Percentiles rank a stretch among this genome's conserved stretches.
These are phyloP conservation scores for Neofusicoccum cordaticola DNA, from an alignment of 2,329 filamentous ascomycete genomes.

Conservation along the genomic window DNA sequence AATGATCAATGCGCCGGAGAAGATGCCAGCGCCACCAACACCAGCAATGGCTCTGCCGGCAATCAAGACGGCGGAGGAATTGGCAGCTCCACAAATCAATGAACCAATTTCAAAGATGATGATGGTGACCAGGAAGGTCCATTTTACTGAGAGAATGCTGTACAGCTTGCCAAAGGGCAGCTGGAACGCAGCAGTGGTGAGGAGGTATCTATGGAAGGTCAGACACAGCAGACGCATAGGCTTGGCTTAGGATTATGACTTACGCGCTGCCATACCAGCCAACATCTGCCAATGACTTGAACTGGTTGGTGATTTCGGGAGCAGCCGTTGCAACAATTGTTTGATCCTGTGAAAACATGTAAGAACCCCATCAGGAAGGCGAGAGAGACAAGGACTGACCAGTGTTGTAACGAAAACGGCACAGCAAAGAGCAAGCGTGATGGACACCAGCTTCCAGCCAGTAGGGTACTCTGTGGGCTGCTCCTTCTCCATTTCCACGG, in stretches of 20 bases:
- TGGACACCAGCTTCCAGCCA: conserved; percentile 24
- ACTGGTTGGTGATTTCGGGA: conserved; percentile 29
- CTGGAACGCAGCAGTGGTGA: conserved; percentile 43
- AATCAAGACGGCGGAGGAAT: conserved; percentile 49
- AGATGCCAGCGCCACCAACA: conserved; percentile 51
- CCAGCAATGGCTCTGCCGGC: conserved; percentile 52
- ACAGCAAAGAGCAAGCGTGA: conserved; percentile 28
- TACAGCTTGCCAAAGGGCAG: conserved; percentile 57
- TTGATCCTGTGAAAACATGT: conserved; percentile 8
- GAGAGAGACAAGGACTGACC: conserved; percentile 13
- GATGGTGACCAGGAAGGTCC: conserved; percentile 50
- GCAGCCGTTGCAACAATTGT: conserved; percentile 30
- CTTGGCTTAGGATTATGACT: conserved; percentile 25
- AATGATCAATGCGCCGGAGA: conserved; percentile 30
- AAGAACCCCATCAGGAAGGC: not conserved
- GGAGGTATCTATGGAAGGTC: conserved; percentile 39
- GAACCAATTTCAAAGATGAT: conserved; percentile 52
- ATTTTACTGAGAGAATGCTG: conserved; percentile 56
- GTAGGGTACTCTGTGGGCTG: conserved; percentile 20
- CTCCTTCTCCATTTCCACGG: not conserved
- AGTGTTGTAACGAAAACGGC: conserved; percentile 35
- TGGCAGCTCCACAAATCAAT: conserved; percentile 51
- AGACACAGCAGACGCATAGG: not conserved
- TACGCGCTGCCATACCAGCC: conserved; percentile 35
- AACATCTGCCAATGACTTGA: conserved; percentile 24